Percentiles rank a stretch among this genome's conserved stretches.
Conservation (phyloP, 306 rosid species). For the Vigna radiata region DNA sequence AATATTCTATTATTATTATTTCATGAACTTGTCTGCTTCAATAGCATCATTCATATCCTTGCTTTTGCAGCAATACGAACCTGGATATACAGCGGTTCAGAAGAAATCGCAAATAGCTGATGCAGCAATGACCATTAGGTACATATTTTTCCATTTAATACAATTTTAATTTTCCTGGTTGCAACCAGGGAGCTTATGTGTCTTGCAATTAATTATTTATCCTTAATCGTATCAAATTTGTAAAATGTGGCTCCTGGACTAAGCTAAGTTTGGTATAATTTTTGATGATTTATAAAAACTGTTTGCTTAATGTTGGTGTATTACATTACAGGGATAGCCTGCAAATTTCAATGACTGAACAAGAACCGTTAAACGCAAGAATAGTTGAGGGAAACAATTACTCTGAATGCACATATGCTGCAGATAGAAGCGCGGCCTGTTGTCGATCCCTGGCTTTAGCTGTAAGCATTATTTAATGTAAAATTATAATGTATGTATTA, state of each 20-base stretch:
- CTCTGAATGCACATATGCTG: slow-evolving; percentile 63
- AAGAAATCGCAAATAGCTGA: slow-evolving; percentile 65
- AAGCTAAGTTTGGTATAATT: not conserved
- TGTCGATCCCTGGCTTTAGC: slow-evolving; percentile 80
- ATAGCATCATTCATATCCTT: not conserved
- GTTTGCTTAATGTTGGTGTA: not conserved
- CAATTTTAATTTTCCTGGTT: slow-evolving; percentile 31
- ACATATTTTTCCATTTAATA: not conserved
- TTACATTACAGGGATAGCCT: slow-evolving; percentile 74
- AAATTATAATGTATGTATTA: not conserved
- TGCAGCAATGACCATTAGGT: slow-evolving; percentile 81
- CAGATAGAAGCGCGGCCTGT: slow-evolving; percentile 69
- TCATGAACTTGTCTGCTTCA: not conserved
- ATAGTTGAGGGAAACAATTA: slow-evolving; percentile 49
- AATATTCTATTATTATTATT: not conserved
- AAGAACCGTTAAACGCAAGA: slow-evolving; percentile 47
- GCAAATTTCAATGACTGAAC: slow-evolving; percentile 66
- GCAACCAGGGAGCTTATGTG: slow-evolving; percentile 18
- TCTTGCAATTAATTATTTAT: slow-evolving; percentile 37
- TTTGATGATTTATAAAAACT: not conserved
- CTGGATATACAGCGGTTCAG: slow-evolving; percentile 79
- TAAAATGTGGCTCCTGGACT: slow-evolving; percentile 22
- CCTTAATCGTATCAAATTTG: slow-evolving; percentile 21
- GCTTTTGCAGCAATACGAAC: slow-evolving; percentile 74
- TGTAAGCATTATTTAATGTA: slow-evolving; percentile 57